These are phyloP conservation scores for Amphibolis antarctica DNA, from an alignment of 106 monocot species.

Conservation along the genomic window DNA sequence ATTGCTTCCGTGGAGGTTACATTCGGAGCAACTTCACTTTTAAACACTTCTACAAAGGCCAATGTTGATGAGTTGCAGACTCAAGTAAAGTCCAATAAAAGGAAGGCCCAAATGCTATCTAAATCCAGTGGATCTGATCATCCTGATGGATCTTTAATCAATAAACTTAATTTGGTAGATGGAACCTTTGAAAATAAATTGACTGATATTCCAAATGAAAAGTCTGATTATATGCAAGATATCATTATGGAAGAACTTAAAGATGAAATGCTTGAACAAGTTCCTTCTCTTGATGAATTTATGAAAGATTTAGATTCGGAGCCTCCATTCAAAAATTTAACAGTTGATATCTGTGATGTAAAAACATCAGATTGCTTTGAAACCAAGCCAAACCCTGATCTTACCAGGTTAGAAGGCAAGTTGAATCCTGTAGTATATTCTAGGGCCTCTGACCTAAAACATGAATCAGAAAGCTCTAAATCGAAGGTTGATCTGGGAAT, in stretches of 20 bases:
- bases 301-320: constrained; percentile 79
- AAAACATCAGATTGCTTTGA: constrained; percentile 11
- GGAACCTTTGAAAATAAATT: constrained; percentile 11
- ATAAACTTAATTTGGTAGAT: constrained; percentile 11
- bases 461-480: constrained; percentile 11
- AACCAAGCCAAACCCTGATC: background rate
- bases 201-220: constrained; percentile 31
- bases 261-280: constrained; percentile 47
- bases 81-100: background rate
- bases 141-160: constrained; percentile 8
- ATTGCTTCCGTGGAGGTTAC: constrained; percentile 41
- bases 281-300: constrained; percentile 86
- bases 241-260: constrained; percentile 62
- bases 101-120: constrained; percentile 4
- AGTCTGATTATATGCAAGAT: constrained; percentile 65
- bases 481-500: constrained; percentile 12
- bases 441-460: constrained; percentile 12
- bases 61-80: background rate
- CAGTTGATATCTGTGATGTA: constrained; percentile 16
- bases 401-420: constrained; percentile 13
- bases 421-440: constrained; percentile 10
- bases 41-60: constrained; percentile 14
- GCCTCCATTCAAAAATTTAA: constrained; percentile 67
- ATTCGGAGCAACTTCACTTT: constrained; percentile 25
- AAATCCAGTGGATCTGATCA: constrained; percentile 19